These are phyloP conservation scores for Penicillium psychrofluorescens DNA, from an alignment of 495 filamentous ascomycete species.

Conservation along the genomic window DNA sequence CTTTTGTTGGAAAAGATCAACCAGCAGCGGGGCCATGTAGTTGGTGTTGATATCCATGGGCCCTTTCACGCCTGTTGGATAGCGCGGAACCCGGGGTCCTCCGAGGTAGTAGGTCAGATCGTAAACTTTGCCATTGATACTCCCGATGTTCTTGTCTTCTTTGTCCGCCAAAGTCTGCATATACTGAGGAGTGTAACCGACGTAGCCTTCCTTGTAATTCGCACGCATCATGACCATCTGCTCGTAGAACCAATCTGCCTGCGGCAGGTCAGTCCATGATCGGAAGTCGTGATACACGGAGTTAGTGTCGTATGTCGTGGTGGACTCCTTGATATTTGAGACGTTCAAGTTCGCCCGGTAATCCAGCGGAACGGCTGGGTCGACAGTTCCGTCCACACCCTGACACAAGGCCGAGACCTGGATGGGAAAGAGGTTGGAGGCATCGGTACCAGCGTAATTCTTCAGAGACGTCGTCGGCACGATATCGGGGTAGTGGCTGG, in stretches of 20 bases:
- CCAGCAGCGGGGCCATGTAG: slow-evolving; percentile 76
- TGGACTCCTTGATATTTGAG: slow-evolving; percentile 52
- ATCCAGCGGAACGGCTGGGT: slow-evolving; percentile 69
- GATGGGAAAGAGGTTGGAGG: slow-evolving; percentile 82
- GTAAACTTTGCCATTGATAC: slow-evolving; percentile 76
- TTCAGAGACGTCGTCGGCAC: slow-evolving; percentile 59
- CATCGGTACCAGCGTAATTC: slow-evolving; percentile 80
- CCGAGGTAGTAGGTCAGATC: slow-evolving; percentile 81
- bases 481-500: slow-evolving; percentile 73
- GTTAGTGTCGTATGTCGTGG: slow-evolving; percentile 66
- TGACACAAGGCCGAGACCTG: slow-evolving; percentile 91
- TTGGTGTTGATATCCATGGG: slow-evolving; percentile 53
- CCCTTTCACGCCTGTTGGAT: slow-evolving; percentile 37
- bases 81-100: slow-evolving; percentile 63
- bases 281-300: slow-evolving; percentile 90
- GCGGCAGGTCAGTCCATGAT: slow-evolving; percentile 68
- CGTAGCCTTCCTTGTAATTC: slow-evolving; percentile 79
- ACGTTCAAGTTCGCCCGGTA: slow-evolving; percentile 68
- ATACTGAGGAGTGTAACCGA: slow-evolving; percentile 78
- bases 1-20: slow-evolving; percentile 67
- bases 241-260: slow-evolving; percentile 86
- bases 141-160: slow-evolving; percentile 57
- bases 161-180: slow-evolving; percentile 61
- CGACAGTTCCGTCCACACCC: slow-evolving; percentile 58
- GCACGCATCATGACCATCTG: slow-evolving; percentile 68